Percentiles rank a stretch among this genome's conserved stretches.
Conservation (phyloP, 306 rosid genomes). For the Vigna reflexopilosa region DNA sequence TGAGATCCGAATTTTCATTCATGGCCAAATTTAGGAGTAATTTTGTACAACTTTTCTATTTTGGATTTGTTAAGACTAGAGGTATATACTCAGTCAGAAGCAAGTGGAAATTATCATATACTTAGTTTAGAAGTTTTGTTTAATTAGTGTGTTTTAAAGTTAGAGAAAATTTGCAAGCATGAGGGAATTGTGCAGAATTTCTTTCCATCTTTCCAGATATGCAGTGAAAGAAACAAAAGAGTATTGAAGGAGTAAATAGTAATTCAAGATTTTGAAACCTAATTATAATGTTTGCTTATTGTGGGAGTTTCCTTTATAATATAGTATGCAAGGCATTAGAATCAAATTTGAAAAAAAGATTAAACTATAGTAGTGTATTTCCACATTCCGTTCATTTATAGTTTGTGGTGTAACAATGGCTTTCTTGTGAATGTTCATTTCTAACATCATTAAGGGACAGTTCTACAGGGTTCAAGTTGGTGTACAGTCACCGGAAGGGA, state of each 20-base stretch:
- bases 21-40: slow-evolving; percentile 53
- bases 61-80: slow-evolving; percentile 27
- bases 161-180: neutral
- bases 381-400: slow-evolving; percentile 21
- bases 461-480: slow-evolving; percentile 99
- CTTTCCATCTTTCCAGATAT: slow-evolving; percentile 11
- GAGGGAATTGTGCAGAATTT: neutral
- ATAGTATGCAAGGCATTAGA: neutral
- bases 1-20: slow-evolving; percentile 48
- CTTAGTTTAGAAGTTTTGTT: slow-evolving; percentile 15
- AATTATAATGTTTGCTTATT: slow-evolving; percentile 20
- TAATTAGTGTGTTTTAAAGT: slow-evolving; percentile 19
- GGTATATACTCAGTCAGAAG: slow-evolving; percentile 1
- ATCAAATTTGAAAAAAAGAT: slow-evolving; percentile 13
- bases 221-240: neutral
- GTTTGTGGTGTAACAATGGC: slow-evolving; percentile 32
- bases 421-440: slow-evolving; percentile 45
- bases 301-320: slow-evolving; percentile 19
- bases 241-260: slow-evolving; percentile 1
- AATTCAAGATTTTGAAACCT: neutral
- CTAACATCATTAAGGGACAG: slow-evolving; percentile 85
- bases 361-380: neutral
- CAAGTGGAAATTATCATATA: slow-evolving; percentile 30
- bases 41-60: slow-evolving; percentile 47
- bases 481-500: slow-evolving; percentile 88